phyloP scores from a whole-genome alignment of 2,329 filamentous ascomycete genomes.

The Aspergillus hortae region DNA sequence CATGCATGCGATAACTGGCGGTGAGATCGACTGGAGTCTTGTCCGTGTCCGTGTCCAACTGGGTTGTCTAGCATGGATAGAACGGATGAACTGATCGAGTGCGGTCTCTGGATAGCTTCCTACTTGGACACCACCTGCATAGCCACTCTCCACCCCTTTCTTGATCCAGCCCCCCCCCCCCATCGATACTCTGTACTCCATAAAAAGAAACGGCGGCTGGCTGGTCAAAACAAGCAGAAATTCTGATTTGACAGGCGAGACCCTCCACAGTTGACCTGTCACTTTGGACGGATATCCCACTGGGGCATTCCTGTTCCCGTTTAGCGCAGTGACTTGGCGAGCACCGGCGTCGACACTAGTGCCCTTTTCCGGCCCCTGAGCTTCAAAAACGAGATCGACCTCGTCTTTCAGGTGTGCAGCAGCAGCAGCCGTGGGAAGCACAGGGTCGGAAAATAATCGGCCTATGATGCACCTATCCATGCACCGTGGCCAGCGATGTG shows the following conservation, averaged over 20 bases:
- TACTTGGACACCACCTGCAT: no score
- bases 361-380: not conserved
- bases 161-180: no score
- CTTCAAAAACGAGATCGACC: no score
- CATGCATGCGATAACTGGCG: not conserved
- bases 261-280: constrained; percentile 9
- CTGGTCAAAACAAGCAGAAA: not conserved
- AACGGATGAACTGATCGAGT: no score
- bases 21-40: not conserved
- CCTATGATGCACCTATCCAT: not conserved
- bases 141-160: no score
- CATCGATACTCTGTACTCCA: no score
- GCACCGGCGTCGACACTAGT: not conserved
- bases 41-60: no score
- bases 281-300: constrained; percentile 7
- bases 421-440: not conserved
- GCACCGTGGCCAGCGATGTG: not conserved
- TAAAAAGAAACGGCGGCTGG: not conserved
- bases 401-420: not conserved
- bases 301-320: not conserved
- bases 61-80: no score
- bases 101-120: no score
- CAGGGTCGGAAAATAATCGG: constrained; percentile 3
- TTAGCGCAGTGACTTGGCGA: not conserved
- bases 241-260: constrained; percentile 7